Conservation (phyloP, 2,329 filamentous ascomycete species). For the Thielaviopsis musarum region DNA sequence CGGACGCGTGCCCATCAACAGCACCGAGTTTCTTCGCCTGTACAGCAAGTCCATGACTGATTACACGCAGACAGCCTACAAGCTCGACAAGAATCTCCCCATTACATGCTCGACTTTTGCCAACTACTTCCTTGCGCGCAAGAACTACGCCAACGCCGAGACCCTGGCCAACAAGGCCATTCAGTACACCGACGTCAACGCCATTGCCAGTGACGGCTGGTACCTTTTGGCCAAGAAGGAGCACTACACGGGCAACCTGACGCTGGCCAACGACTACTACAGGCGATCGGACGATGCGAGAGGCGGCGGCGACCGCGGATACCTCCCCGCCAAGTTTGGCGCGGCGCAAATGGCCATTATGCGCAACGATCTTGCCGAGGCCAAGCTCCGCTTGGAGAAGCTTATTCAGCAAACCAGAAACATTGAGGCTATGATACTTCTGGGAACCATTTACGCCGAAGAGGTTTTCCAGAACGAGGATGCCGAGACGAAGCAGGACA, state of each 20-base stretch:
- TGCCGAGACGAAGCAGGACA: slow-evolving; percentile 65
- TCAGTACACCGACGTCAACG: slow-evolving; percentile 88
- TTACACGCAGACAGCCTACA: slow-evolving; percentile 87
- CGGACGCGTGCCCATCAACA: slow-evolving; percentile 64
- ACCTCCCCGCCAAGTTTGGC: slow-evolving; percentile 87
- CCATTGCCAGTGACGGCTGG: slow-evolving; percentile 94
- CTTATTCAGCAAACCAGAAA: slow-evolving; percentile 73
- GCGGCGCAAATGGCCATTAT: slow-evolving; percentile 76
- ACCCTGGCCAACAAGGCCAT: slow-evolving; percentile 83
- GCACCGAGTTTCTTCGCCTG: slow-evolving; percentile 65
- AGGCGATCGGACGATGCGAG: slow-evolving; percentile 78
- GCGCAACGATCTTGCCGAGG: slow-evolving; percentile 72
- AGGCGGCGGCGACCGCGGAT: slow-evolving; percentile 79
- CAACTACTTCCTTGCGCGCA: slow-evolving; percentile 72
- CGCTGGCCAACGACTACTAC: slow-evolving; percentile 73
- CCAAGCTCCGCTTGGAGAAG: slow-evolving; percentile 86
- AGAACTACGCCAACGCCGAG: slow-evolving; percentile 66
- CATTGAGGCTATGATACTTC: slow-evolving; percentile 77
- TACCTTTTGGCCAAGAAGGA: slow-evolving; percentile 85
- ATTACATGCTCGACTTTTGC: slow-evolving; percentile 84
- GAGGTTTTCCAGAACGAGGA: slow-evolving; percentile 73
- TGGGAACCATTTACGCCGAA: slow-evolving; percentile 85
- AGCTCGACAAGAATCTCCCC: slow-evolving; percentile 78
- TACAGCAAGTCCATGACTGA: slow-evolving; percentile 92
- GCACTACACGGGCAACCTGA: slow-evolving; percentile 61